Evolutionary conservation across 2,329 filamentous ascomycete species (phyloP).

Genomic region (Nigrograna mackinnonii): DNA sequence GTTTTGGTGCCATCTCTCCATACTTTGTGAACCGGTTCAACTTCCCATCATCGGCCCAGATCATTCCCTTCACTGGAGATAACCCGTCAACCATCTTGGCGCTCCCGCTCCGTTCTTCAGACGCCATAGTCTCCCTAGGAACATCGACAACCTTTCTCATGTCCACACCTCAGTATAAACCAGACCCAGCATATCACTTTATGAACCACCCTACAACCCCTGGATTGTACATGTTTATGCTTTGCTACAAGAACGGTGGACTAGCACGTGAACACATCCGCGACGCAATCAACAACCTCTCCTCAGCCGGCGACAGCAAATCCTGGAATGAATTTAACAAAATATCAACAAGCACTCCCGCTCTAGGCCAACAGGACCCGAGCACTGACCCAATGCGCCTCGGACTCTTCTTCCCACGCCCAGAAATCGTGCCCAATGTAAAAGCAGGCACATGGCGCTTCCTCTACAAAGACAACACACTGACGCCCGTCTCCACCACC

Average conservation of each 20-base stretch:
- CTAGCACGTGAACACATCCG: slow-evolving; percentile 89
- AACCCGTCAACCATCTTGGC: slow-evolving; percentile 95
- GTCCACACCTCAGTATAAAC: slow-evolving; percentile 89
- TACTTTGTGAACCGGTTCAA: slow-evolving; percentile 83
- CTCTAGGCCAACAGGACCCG: slow-evolving; percentile 63
- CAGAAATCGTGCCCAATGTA: slow-evolving; percentile 94
- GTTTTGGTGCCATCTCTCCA: slow-evolving; percentile 72
- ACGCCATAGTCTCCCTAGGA: slow-evolving; percentile 92
- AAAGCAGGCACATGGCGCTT: slow-evolving; percentile 86
- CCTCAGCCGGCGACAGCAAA: slow-evolving; percentile 44
- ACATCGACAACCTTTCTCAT: slow-evolving; percentile 98
- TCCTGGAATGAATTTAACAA: slow-evolving; percentile 83
- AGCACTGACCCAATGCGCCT: slow-evolving; percentile 70
- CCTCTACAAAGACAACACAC: slow-evolving; percentile 57
- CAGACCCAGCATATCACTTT: slow-evolving; percentile 92
- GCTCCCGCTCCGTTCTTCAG: slow-evolving; percentile 81
- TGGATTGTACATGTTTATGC: slow-evolving; percentile 99
- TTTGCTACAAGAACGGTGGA: slow-evolving; percentile 98
- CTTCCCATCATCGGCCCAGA: slow-evolving; percentile 73
- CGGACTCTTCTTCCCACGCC: slow-evolving; percentile 92
- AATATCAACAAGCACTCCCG: slow-evolving; percentile 67
- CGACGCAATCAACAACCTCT: slow-evolving; percentile 69
- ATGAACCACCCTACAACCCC: slow-evolving; percentile 95
- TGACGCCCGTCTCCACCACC: slow-evolving; percentile 41
- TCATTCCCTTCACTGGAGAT: slow-evolving; percentile 91